Percentiles rank a stretch among this genome's conserved stretches.
phyloP scores from a whole-genome alignment of 441 rosid species.

The Metrosideros polymorpha region DNA sequence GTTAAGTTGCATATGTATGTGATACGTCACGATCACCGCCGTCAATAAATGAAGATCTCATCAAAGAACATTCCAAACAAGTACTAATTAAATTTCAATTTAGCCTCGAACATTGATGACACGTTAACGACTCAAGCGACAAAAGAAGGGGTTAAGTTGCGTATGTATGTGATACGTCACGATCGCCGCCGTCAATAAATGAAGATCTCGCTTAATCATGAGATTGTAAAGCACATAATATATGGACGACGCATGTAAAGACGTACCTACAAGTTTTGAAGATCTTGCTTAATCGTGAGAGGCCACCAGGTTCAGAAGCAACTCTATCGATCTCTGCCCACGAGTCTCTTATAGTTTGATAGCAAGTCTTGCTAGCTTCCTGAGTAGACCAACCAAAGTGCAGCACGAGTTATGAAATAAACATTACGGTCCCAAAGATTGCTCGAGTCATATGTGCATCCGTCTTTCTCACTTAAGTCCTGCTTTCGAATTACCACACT shows the following conservation, averaged over 20 bases:
- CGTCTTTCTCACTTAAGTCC: not conserved
- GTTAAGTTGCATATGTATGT: not conserved
- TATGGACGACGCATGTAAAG: not conserved
- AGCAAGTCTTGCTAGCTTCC: conserved; percentile 14
- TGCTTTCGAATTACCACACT: not conserved
- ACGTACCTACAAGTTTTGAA: conserved; percentile 7
- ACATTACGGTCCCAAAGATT: not conserved
- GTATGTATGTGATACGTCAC: not conserved
- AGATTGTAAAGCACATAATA: not conserved
- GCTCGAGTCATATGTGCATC: not conserved
- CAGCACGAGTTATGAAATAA: not conserved
- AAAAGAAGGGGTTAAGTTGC: not conserved
- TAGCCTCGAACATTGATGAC: not conserved
- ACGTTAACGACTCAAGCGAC: not conserved
- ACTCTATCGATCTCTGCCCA: conserved; percentile 13
- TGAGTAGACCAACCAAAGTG: not conserved
- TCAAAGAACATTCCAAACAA: not conserved
- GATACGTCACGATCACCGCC: not conserved
- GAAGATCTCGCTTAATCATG: not conserved
- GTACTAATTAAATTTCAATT: not conserved
- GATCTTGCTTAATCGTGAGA: not conserved
- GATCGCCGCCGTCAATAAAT: not conserved
- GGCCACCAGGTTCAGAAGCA: conserved; percentile 2
- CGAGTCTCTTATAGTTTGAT: conserved; percentile 4
- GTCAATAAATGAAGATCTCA: no score